Conservation (phyloP, 805 yeast species). For the Dipodascopsis uninucleata region DNA sequence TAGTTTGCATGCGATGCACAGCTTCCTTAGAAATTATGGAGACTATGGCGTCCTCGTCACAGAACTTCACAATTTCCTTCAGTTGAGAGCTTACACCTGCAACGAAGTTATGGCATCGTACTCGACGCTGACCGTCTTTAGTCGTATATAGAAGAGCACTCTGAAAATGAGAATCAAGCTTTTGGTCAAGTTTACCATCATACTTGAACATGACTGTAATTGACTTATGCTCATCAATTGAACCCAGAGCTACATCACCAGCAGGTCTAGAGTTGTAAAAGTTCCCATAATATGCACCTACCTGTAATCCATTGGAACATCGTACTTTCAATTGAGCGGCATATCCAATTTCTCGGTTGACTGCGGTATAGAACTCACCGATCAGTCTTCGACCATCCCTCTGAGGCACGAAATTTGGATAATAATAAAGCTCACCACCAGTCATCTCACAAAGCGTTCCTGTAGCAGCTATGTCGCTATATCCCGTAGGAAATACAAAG, state of each 20-base stretch:
- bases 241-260: conserved; percentile 68
- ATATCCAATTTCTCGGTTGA: conserved; percentile 57
- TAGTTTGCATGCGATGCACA: conserved; percentile 21
- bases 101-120: conserved; percentile 81
- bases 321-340: conserved; percentile 82
- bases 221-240: conserved; percentile 58
- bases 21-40: conserved; percentile 45
- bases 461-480: conserved; percentile 71
- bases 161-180: conserved; percentile 83
- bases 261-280: conserved; percentile 37
- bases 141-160: conserved; percentile 85
- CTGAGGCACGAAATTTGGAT: conserved; percentile 61
- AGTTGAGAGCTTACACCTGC: conserved; percentile 74
- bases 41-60: conserved; percentile 67
- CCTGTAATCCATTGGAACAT: conserved; percentile 82
- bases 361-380: conserved; percentile 43
- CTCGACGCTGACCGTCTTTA: conserved; percentile 67
- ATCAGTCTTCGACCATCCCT: conserved; percentile 67
- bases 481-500: conserved; percentile 59
- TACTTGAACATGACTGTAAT: conserved; percentile 69
- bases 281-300: conserved; percentile 67
- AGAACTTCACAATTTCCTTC: conserved; percentile 69
- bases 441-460: conserved; percentile 60
- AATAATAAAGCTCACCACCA: conserved; percentile 66
- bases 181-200: conserved; percentile 68